Evolutionary conservation across 2,329 filamentous ascomycete species (phyloP), one percentile per base, ranked within the genome.

Genomic region (Fusarium oligoseptatum): DNA sequence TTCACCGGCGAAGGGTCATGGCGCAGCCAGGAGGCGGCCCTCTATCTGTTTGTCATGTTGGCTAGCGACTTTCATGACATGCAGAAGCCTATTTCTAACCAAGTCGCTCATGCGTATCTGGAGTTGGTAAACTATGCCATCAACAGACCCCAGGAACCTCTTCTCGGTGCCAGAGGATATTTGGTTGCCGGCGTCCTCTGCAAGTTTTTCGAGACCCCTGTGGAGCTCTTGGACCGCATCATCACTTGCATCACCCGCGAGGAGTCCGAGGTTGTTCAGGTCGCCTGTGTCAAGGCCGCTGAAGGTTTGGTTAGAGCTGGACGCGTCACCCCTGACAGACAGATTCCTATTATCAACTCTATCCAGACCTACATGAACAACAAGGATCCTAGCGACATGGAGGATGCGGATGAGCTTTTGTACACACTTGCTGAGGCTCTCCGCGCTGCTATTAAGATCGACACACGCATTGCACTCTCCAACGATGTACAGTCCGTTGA

Each of bases 321-420:
- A 83, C 79, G 86, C 86, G 84, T 88, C 3, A 80, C 84, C 8
- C 78, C 82, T 9, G 88, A 90, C 67, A 86, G 85, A 55, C 95
- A 98, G 80, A 77, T 86, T 1, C 84, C 87, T 22, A 87, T 93
- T 67, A 87, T 91, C 58, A 87, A 84, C n/a, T 88, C 91, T 12
- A 89, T 94, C 72, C 89, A 91, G 61, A 86, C 92, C 39, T 99
- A 95, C 83, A 89, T 98, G 76, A 89, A 92, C 52, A 86, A 89
- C 17, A 95, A 96, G 81, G 95, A 98, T 78, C 87, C 97, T 58
- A 90, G 90, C 62, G 95, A 98, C 20, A 89, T 97, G 57, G 92
- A 93, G 64, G 95, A 98, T 72, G 94, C 94, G 12, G 96, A 98
- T 76, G 97, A 99, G 82, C 89, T 98, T 64, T 91, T 98, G 75